These are phyloP conservation scores for Sporothrix luriei DNA, from an alignment of 2,329 filamentous ascomycete genomes.

Conservation along the genomic window DNA sequence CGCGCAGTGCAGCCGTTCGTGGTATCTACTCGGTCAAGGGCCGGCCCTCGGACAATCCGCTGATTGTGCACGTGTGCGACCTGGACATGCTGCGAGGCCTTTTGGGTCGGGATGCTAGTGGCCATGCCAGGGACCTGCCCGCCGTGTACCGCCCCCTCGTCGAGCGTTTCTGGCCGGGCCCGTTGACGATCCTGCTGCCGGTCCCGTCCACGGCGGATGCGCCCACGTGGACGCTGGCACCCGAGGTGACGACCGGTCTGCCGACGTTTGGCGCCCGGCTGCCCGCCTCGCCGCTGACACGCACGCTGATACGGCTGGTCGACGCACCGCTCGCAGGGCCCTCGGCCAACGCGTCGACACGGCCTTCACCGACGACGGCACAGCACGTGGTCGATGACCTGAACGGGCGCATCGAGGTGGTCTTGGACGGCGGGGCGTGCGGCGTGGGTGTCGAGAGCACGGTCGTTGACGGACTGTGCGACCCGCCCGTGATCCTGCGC, in stretches of 20 bases:
- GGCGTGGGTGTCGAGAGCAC: constrained; percentile 93
- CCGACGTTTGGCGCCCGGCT: constrained; percentile 86
- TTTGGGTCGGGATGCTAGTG: constrained; percentile 45
- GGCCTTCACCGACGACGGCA: constrained; percentile 87
- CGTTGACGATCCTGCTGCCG: constrained; percentile 85
- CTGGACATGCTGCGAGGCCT: constrained; percentile 71
- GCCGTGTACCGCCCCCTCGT: constrained; percentile 78
- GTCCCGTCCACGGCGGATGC: constrained; percentile 62
- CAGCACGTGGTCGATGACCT: constrained; percentile 91
- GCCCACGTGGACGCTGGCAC: constrained; percentile 60
- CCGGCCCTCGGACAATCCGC: constrained; percentile 87
- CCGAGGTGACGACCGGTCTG: constrained; percentile 88
- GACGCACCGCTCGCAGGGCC: constrained; percentile 83
- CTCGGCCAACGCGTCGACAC: constrained; percentile 91
- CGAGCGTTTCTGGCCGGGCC: constrained; percentile 87
- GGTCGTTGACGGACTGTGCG: constrained; percentile 85
- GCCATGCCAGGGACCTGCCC: constrained; percentile 58
- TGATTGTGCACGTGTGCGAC: constrained; percentile 90
- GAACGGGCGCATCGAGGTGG: constrained; percentile 76
- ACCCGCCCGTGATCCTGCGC: constrained; percentile 78
- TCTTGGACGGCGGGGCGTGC: constrained; percentile 86
- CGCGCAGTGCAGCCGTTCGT: constrained; percentile 75
- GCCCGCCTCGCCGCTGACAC: constrained; percentile 80
- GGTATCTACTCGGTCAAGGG: constrained; percentile 95
- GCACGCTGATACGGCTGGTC: constrained; percentile 79